These are phyloP conservation scores for Mycena vulgaris DNA, from an alignment of 768 basidiomycete species.

Conservation along the genomic window DNA sequence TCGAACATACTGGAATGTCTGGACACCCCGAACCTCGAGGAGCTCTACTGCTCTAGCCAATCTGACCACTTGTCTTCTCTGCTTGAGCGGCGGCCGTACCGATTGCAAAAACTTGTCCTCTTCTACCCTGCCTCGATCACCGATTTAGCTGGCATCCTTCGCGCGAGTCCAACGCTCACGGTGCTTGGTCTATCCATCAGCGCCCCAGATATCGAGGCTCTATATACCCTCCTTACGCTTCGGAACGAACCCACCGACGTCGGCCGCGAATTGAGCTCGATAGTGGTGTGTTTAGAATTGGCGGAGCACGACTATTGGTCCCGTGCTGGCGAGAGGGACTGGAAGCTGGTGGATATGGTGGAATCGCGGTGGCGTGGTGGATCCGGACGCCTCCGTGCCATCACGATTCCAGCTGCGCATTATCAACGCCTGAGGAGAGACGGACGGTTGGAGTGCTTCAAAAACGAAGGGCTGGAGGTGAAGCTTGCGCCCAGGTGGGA, in stretches of 20 bases:
- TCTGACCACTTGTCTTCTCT: constrained; percentile 2
- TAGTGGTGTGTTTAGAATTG: not conserved
- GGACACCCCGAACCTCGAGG: constrained; percentile 12
- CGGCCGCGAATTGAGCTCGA: not conserved
- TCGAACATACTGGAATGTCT: constrained; percentile 1
- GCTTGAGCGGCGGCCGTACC: not conserved
- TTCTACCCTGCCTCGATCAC: not conserved
- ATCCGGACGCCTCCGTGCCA: not conserved
- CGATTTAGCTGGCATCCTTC: constrained; percentile 9
- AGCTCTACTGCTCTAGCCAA: constrained; percentile 5
- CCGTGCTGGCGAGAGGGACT: not conserved
- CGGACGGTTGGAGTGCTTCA: not conserved
- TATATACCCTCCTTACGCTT: not conserved
- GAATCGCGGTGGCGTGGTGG: constrained; percentile 13
- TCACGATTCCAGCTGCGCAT: not conserved
- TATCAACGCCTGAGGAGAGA: not conserved
- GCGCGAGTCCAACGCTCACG: constrained; percentile 2
- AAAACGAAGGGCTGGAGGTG: not conserved
- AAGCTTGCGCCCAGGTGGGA: not conserved
- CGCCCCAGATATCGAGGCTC: not conserved
- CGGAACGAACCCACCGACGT: not conserved
- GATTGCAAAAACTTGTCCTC: constrained; percentile 8
- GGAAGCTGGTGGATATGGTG: not conserved
- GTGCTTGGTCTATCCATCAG: not conserved
- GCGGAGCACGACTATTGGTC: not conserved